phyloP scores from a whole-genome alignment of 164 flowering plant species.

The Litsea cubeba region DNA sequence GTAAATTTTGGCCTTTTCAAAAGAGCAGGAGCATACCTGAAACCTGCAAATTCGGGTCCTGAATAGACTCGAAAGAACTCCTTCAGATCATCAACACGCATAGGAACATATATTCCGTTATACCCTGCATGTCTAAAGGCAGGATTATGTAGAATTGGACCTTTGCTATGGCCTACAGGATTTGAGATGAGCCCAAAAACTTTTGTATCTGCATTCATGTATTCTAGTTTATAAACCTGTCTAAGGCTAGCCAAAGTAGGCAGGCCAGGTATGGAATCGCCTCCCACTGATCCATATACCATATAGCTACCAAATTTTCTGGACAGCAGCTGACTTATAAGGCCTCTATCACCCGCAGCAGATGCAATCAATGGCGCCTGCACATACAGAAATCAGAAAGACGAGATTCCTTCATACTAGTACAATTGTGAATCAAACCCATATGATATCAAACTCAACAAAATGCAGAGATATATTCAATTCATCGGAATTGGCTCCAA shows the following conservation, averaged over 20 bases:
- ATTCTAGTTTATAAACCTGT: constrained; percentile 34
- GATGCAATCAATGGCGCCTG: constrained; percentile 50
- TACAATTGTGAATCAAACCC: not conserved
- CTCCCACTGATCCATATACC: constrained; percentile 35
- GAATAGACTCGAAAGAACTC: constrained; percentile 36
- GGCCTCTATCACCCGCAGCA: constrained; percentile 46
- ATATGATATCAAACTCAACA: not conserved
- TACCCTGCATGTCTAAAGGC: constrained; percentile 37
- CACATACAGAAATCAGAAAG: constrained; percentile 6
- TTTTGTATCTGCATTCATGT: constrained; percentile 31
- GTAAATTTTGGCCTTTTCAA: not conserved
- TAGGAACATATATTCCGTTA: constrained; percentile 48
- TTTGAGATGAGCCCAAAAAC: constrained; percentile 50
- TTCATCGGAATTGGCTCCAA: not conserved
- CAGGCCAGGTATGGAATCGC: constrained; percentile 36
- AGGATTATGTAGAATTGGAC: constrained; percentile 47
- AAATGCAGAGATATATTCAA: not conserved
- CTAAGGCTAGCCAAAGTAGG: constrained; percentile 37
- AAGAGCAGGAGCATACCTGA: constrained; percentile 26
- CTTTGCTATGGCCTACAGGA: constrained; percentile 58
- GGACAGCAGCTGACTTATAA: constrained; percentile 43
- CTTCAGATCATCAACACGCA: constrained; percentile 41
- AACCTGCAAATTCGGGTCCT: constrained; percentile 43
- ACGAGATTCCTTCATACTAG: not conserved
- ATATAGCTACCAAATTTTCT: constrained; percentile 50